phyloP scores from a whole-genome alignment of 257 asterid species.

The Ligustrum vulgare region DNA sequence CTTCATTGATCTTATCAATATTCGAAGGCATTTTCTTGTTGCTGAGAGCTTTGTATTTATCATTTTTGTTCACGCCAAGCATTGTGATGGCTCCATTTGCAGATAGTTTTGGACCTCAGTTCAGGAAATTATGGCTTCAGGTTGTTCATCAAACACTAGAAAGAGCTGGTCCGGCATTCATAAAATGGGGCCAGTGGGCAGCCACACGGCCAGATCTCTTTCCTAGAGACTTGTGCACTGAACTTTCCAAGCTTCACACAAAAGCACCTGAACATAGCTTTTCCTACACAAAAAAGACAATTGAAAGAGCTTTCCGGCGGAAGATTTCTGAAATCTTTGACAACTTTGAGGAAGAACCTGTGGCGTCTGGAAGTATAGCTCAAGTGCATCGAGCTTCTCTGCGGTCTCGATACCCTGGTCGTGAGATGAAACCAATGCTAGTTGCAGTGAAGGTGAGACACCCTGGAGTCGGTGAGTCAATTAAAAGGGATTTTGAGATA shows the following conservation, averaged over 20 bases:
- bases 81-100: constrained; percentile 92
- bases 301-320: constrained; percentile 80
- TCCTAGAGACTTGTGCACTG: constrained; percentile 75
- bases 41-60: constrained; percentile 64
- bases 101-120: constrained; percentile 68
- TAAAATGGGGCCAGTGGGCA: constrained; percentile 99
- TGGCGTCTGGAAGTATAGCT: constrained; percentile 92
- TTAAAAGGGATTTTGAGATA: constrained; percentile 78
- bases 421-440: constrained; percentile 54
- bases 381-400: constrained; percentile 84
- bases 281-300: constrained; percentile 63
- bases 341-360: constrained; percentile 79
- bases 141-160: constrained; percentile 79
- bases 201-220: constrained; percentile 97
- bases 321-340: constrained; percentile 67
- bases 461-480: constrained; percentile 91
- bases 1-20: constrained; percentile 42
- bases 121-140: constrained; percentile 79
- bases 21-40: constrained; percentile 60
- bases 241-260: constrained; percentile 88
- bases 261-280: constrained; percentile 93
- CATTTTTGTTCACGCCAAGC: constrained; percentile 76
- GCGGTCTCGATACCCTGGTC: constrained; percentile 56
- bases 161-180: constrained; percentile 96
- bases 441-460: constrained; percentile 94